Conservation (phyloP, 164 flowering plant species). For the Magnolia kwangsiensis region DNA sequence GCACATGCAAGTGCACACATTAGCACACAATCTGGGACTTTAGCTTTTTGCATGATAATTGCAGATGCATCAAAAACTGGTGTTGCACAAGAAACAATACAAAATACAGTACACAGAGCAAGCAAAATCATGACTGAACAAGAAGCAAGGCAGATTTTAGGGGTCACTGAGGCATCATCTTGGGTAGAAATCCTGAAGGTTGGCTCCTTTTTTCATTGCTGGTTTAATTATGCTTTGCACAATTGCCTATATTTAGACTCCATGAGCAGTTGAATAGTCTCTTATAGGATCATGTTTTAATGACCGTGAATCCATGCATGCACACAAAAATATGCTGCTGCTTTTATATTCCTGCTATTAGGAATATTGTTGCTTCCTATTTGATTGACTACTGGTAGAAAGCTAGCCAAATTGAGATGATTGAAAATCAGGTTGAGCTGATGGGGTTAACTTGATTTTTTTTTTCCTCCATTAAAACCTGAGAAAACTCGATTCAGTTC, state of each 20-base stretch:
- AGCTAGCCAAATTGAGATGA: too few relatives aligned
- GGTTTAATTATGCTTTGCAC: not conserved
- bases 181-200: conserved; percentile 74
- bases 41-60: not conserved
- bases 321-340: too few relatives aligned
- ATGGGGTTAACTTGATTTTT: too few relatives aligned
- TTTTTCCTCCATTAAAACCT: too few relatives aligned
- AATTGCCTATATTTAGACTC: not conserved
- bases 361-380: too few relatives aligned
- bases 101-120: conserved; percentile 28
- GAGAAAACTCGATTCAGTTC: too few relatives aligned
- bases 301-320: not conserved
- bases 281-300: not conserved
- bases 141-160: conserved; percentile 72
- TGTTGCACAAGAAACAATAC: conserved; percentile 32
- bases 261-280: not conserved
- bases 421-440: too few relatives aligned
- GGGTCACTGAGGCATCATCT: conserved; percentile 50
- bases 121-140: conserved; percentile 52
- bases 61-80: conserved; percentile 38
- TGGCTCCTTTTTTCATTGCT: not conserved
- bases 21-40: too few relatives aligned
- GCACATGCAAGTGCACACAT: too few relatives aligned
- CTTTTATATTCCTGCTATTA: too few relatives aligned
- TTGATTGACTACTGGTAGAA: too few relatives aligned